phyloP scores from a whole-genome alignment of 768 basidiomycete species.

The Collybiopsis luxurians region DNA sequence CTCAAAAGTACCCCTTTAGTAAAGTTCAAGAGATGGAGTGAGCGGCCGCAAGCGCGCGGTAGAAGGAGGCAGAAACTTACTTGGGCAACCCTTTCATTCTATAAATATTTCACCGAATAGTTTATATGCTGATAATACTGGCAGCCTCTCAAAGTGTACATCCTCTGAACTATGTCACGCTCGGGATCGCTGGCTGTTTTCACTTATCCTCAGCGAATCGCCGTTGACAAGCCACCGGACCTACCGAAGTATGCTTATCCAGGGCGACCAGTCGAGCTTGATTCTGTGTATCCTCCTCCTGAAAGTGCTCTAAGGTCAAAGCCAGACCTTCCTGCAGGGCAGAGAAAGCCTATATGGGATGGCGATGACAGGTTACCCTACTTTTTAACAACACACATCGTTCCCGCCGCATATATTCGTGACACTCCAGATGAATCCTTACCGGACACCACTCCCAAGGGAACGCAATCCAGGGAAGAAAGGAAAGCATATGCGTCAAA shows the following conservation, averaged over 20 bases:
- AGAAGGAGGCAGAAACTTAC: too few species aligned
- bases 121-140: too few species aligned
- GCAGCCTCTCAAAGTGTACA: too few species aligned
- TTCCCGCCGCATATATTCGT: conserved; percentile 48
- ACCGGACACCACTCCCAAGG: conserved; percentile 22
- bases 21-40: too few species aligned
- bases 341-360: conserved; percentile 6
- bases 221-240: too few species aligned
- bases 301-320: not conserved
- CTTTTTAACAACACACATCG: conserved; percentile 49
- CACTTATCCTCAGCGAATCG: too few species aligned
- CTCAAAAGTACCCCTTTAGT: too few species aligned
- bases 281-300: not conserved
- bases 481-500: conserved; percentile 22
- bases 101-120: too few species aligned
- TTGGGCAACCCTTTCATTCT: too few species aligned
- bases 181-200: too few species aligned
- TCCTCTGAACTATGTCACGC: too few species aligned
- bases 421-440: conserved; percentile 39
- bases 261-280: not conserved
- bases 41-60: too few species aligned
- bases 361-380: conserved; percentile 20
- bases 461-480: conserved; percentile 33
- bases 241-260: not conserved
- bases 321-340: not conserved